These are phyloP conservation scores for Spongospora subterranea DNA, from an alignment of 208 protist species.

Conservation along the genomic window DNA sequence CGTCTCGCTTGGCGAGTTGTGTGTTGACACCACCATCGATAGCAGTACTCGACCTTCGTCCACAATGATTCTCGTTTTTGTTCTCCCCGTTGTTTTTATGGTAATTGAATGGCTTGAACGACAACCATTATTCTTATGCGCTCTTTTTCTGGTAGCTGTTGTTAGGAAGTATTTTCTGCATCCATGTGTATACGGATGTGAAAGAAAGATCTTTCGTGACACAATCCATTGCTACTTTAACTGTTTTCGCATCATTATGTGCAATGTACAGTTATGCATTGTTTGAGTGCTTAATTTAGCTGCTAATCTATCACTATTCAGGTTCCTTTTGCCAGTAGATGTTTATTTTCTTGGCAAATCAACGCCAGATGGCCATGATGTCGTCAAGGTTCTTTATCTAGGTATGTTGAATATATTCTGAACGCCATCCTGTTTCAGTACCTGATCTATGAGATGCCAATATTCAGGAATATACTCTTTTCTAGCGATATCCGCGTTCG, in stretches of 20 bases:
- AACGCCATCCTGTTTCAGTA: neutral
- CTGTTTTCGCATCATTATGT: neutral
- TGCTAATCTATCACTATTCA: neutral
- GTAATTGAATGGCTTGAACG: too few species aligned
- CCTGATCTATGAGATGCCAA: neutral
- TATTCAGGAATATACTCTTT: constrained; percentile 9
- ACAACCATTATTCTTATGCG: too few species aligned
- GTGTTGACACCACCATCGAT: too few species aligned
- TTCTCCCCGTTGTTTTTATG: too few species aligned
- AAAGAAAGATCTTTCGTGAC: neutral
- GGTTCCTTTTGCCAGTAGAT: constrained; percentile 26
- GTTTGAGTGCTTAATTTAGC: neutral
- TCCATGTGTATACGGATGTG: neutral
- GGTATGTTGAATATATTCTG: constrained; percentile 4
- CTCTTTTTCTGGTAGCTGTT: too few species aligned
- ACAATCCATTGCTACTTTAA: neutral
- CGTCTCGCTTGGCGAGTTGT: too few species aligned
- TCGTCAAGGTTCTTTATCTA: neutral
- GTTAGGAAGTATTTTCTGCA: neutral
- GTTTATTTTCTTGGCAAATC: neutral
- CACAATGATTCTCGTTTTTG: too few species aligned
- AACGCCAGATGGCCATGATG: neutral
- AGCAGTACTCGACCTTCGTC: too few species aligned
- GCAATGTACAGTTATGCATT: neutral
- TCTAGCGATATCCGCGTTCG: neutral